Percentiles rank a stretch among this genome's conserved stretches.
Conservation (phyloP, 2,329 filamentous ascomycete genomes). For the Hypoxylon sp. region DNA sequence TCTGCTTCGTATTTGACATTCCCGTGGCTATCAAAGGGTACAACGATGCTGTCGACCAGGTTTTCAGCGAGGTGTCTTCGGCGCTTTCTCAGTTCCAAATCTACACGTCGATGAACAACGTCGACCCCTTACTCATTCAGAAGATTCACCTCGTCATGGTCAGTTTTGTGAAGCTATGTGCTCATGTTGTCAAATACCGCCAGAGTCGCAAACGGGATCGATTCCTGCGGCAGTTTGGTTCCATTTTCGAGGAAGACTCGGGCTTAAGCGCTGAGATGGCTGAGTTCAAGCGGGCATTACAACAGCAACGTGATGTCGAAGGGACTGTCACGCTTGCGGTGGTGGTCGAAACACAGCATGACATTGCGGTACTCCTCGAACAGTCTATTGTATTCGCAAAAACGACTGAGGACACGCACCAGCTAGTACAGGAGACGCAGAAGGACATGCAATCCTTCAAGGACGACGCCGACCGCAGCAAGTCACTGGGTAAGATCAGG, state of each 20-base stretch:
- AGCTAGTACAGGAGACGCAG: constrained; percentile 34
- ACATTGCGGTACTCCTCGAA: constrained; percentile 14
- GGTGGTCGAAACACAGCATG: constrained; percentile 21
- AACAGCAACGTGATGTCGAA: constrained; percentile 43
- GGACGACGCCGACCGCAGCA: constrained; percentile 37
- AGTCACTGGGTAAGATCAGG: constrained; percentile 40
- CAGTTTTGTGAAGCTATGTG: constrained; percentile 47
- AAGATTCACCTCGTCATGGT: constrained; percentile 42
- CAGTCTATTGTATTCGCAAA: constrained; percentile 28
- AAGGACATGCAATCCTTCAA: constrained; percentile 36
- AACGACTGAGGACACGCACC: constrained; percentile 27
- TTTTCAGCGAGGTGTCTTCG: constrained; percentile 41
- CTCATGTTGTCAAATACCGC: constrained; percentile 47
- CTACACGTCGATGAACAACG: constrained; percentile 40
- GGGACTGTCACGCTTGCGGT: constrained; percentile 42
- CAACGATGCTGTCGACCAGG: constrained; percentile 39
- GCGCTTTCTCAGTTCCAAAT: constrained; percentile 45
- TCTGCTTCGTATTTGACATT: constrained; percentile 46
- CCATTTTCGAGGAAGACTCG: constrained; percentile 44
- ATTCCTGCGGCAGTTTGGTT: constrained; percentile 35
- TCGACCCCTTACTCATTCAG: constrained; percentile 34
- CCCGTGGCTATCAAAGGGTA: constrained; percentile 42
- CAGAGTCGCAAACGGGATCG: constrained; percentile 42
- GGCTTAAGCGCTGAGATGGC: constrained; percentile 39
- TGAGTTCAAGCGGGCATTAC: constrained; percentile 35